A percentile compares a stretch with the other conserved stretches of the same genome.
Conservation (phyloP, 2,329 filamentous ascomycete species). For the Didymella arachidicola region DNA sequence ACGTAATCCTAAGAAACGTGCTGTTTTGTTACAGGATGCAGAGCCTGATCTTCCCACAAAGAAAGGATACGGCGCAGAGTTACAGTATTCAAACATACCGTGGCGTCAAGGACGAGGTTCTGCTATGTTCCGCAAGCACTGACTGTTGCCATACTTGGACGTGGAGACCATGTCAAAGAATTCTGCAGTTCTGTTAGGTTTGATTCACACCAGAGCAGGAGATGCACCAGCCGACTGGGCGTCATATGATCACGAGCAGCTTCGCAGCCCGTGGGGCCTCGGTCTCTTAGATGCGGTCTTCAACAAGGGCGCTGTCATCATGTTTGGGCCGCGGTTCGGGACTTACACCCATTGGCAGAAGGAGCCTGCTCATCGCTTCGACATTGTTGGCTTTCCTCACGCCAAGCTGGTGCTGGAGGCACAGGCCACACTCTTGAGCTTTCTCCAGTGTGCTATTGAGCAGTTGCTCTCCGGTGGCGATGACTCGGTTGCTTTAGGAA, state of each 20-base stretch:
- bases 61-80: not conserved
- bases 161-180: not conserved
- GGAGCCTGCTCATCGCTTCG: not conserved
- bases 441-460: not conserved
- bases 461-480: not conserved
- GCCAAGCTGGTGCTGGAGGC: not conserved
- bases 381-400: not conserved
- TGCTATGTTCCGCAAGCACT: not conserved
- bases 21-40: not conserved
- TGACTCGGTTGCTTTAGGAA: not conserved
- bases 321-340: not conserved
- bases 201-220: not conserved
- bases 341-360: not conserved
- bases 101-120: not conserved
- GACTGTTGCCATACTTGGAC: not conserved
- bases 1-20: not conserved
- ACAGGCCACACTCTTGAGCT: not conserved
- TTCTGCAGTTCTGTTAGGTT: not conserved
- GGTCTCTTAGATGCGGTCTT: not conserved
- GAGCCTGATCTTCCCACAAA: not conserved
- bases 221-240: not conserved
- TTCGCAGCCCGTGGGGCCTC: not conserved
- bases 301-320: not conserved
- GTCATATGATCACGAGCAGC: not conserved
- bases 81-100: not conserved